A percentile compares a stretch with the other conserved stretches of the same genome.
These are phyloP conservation scores for Chloromonas sp. DNA, from an alignment of 163 green algal species.

Conservation along the genomic window DNA sequence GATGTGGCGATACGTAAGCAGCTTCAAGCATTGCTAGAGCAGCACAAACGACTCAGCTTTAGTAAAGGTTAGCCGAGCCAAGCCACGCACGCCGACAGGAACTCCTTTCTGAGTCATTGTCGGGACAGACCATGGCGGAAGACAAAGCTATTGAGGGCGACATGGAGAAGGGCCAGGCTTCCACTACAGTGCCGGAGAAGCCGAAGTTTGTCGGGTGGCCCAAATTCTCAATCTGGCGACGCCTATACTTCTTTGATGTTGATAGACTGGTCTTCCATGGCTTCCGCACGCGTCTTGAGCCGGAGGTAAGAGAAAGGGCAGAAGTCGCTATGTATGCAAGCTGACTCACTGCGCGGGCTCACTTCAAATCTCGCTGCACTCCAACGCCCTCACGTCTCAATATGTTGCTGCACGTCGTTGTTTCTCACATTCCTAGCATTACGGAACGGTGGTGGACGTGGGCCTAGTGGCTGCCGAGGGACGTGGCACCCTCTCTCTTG, in stretches of 20 bases:
- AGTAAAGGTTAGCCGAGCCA: not conserved
- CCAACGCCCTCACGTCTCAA: not conserved
- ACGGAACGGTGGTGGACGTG: not conserved
- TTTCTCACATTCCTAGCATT: not conserved
- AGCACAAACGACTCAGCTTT: not conserved
- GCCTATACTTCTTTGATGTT: slow-evolving; percentile 13
- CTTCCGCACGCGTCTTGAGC: slow-evolving; percentile 25
- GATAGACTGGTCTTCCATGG: slow-evolving; percentile 12
- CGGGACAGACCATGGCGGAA: too few relatives aligned
- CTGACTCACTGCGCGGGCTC: not conserved
- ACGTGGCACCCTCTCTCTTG: not conserved
- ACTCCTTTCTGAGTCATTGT: too few relatives aligned
- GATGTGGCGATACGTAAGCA: too few relatives aligned
- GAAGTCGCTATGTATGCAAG: not conserved
- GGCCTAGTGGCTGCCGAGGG: too few relatives aligned
- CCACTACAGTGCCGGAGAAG: not conserved
- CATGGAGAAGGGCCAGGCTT: too few relatives aligned
- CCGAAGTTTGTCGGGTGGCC: not conserved
- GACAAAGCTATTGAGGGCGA: too few relatives aligned
- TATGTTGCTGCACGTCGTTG: not conserved
- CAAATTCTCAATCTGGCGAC: not conserved
- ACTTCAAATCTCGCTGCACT: not conserved
- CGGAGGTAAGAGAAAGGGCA: slow-evolving; percentile 2
- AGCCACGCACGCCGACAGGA: not conserved
- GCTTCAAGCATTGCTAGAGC: too few relatives aligned